These are phyloP conservation scores for Lactarius evosmus DNA, from an alignment of 768 basidiomycete species.

Conservation along the genomic window DNA sequence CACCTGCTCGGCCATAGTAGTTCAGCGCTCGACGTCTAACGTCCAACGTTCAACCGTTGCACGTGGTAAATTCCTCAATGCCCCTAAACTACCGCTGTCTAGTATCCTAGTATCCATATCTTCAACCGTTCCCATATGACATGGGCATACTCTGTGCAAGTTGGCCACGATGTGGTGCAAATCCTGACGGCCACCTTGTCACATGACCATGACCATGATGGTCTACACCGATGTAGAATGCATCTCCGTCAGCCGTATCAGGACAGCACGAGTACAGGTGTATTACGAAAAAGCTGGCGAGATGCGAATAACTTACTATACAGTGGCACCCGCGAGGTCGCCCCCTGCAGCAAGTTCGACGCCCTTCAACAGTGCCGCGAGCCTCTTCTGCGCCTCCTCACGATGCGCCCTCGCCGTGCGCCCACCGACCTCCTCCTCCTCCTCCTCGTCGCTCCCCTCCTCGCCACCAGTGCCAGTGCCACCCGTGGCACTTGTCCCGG, in stretches of 20 bases:
- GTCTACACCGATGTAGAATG: too few species aligned
- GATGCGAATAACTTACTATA: background rate
- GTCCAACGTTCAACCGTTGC: too few species aligned
- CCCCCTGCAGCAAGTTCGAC: slow-evolving; percentile 66
- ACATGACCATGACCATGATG: too few species aligned
- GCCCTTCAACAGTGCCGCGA: slow-evolving; percentile 50
- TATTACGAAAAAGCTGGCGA: background rate
- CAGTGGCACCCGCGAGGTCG: slow-evolving; percentile 40
- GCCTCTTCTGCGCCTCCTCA: slow-evolving; percentile 36
- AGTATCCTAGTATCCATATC: too few species aligned
- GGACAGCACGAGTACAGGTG: background rate
- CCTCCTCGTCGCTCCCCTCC: slow-evolving; percentile 1
- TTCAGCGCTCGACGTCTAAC: too few species aligned
- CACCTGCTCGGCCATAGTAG: background rate
- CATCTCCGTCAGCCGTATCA: too few species aligned
- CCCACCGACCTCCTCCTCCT: slow-evolving; percentile 28
- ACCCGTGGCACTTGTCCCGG: background rate
- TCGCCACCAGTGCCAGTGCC: background rate
- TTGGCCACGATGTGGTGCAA: too few species aligned
- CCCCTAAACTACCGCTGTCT: too few species aligned
- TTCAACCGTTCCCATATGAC: too few species aligned
- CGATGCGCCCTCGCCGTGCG: slow-evolving; percentile 24
- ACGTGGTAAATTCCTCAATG: too few species aligned
- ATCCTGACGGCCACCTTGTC: too few species aligned
- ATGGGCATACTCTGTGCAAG: too few species aligned